These are phyloP conservation scores for Grosmannia huntii DNA, from an alignment of 2,329 filamentous ascomycete species.

Conservation along the genomic window DNA sequence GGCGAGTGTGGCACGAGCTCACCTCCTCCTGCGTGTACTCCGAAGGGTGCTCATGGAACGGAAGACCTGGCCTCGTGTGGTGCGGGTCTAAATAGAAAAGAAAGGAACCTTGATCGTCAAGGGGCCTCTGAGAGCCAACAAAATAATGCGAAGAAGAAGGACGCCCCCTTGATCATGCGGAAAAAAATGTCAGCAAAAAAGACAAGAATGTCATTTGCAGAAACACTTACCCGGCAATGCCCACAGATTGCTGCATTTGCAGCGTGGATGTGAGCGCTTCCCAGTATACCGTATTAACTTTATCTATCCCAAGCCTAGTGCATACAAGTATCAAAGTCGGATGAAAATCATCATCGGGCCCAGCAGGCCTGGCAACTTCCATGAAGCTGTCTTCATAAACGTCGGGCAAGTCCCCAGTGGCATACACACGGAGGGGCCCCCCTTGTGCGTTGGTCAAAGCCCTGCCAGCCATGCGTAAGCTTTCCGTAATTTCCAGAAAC, in stretches of 20 bases:
- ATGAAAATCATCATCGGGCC: conserved; percentile 51
- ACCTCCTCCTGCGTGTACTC: conserved; percentile 61
- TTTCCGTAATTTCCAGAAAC: neutral
- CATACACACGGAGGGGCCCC: conserved; percentile 64
- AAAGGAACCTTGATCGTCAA: conserved; percentile 42
- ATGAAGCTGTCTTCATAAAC: conserved; percentile 87
- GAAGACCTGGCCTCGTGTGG: conserved; percentile 63
- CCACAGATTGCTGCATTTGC: conserved; percentile 84
- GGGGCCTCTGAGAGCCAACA: conserved; percentile 32
- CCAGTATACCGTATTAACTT: conserved; percentile 90
- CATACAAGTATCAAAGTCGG: conserved; percentile 84
- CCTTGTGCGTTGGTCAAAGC: conserved; percentile 58
- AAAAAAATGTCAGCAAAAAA: neutral
- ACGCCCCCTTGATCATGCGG: conserved; percentile 50
- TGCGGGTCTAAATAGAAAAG: conserved; percentile 97
- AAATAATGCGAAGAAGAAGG: conserved; percentile 72
- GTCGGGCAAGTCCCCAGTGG: conserved; percentile 79
- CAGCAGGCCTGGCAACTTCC: conserved; percentile 56
- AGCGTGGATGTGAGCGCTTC: conserved; percentile 77
- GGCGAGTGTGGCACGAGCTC: conserved; percentile 74
- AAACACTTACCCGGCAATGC: conserved; percentile 70
- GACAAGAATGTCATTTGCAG: no score
- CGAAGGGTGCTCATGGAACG: conserved; percentile 42
- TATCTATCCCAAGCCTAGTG: conserved; percentile 82
- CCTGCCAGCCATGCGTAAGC: conserved; percentile 28